Evolutionary conservation across 495 filamentous ascomycete species (phyloP).

Genomic region (Annulohypoxylon bovei): DNA sequence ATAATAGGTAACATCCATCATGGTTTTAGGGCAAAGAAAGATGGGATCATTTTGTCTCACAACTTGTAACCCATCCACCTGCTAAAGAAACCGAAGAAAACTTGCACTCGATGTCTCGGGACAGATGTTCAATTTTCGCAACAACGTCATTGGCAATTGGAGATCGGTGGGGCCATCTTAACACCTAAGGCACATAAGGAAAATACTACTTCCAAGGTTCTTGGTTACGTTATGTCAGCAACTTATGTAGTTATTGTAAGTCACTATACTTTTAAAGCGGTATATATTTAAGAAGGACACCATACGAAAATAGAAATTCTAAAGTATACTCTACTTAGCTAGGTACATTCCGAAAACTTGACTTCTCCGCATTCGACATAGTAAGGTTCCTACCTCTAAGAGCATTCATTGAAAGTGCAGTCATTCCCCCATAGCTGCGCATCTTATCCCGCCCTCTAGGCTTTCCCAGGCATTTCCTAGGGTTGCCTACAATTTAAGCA

Average conservation of each 20-base stretch:
- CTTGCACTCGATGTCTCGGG: slow-evolving; percentile 10
- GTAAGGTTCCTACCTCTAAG: background rate
- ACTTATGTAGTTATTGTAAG: background rate
- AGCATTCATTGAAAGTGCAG: background rate
- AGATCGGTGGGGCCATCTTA: slow-evolving; percentile 9
- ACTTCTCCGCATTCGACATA: background rate
- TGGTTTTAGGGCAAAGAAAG: background rate
- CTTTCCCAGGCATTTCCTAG: background rate
- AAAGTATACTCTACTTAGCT: background rate
- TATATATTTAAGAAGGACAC: background rate
- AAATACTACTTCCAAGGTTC: background rate
- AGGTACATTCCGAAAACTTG: background rate
- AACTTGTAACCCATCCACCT: background rate
- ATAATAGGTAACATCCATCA: background rate
- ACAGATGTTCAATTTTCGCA: slow-evolving; percentile 4
- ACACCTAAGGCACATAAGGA: background rate
- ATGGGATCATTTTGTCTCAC: slow-evolving; percentile 11
- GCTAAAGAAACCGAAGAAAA: slow-evolving; percentile 1
- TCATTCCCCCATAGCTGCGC: slow-evolving; percentile 2
- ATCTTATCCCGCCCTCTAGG: slow-evolving; percentile 13
- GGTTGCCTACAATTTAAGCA: slow-evolving; percentile 1
- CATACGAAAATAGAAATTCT: background rate
- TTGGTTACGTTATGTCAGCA: slow-evolving; percentile 21
- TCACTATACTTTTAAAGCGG: background rate
- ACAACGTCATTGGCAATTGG: slow-evolving; percentile 37